Base-by-base conservation (phyloP, 2,329 filamentous ascomycete species). In the Talaromyces sp. region DNA sequence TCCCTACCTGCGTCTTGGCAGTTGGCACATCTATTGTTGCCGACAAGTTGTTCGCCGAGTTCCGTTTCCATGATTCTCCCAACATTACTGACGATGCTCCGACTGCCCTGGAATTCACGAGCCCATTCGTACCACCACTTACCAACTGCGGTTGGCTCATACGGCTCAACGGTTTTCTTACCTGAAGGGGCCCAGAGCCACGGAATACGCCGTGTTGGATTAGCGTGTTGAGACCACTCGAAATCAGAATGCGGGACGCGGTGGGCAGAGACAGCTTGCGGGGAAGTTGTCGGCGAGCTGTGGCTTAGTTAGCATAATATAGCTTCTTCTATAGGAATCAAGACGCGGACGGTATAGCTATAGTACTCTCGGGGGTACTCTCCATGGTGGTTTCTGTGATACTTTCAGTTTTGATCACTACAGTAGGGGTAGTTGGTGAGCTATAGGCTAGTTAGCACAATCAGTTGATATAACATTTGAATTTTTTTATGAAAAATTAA, bases 11-110 rank as follows among this genome's bases (percentile, higher is more conserved):
- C 21, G 8, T 2, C 0, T 14, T 29, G 51, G 31, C 57, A 59
- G 10, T 24, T 2, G 0, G 21, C 21, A 21, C 52, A 59, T 11
- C 52, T 12, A 9, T 59, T n/a, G 2, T 55, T 41, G 3, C 52
- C 41, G 7, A 38, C 4, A 3, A 59, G 21, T 38, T 55, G 52
- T 17, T 50, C 8, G 3, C 41, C 41, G 24, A 59, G 52, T 50
- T 59, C 57, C 3, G 29, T 59, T 17, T 59, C 57, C 52, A 59
- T 59, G 17, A 59, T 59, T 10, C 41, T 14, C 3, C 52, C 29
- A n/a, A 59, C 38, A 29, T 59, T 41, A 2, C 35, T 54, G 21
- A 31, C 19, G 2, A 24, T 6, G 17, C n/a, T 12, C 12, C 17
- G 17, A 5, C 48, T 51, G 26, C 48, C 48, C 19, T 51, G 14